Base-by-base conservation (phyloP, 2,329 filamentous ascomycete species). In the Gyromitra esculenta region DNA sequence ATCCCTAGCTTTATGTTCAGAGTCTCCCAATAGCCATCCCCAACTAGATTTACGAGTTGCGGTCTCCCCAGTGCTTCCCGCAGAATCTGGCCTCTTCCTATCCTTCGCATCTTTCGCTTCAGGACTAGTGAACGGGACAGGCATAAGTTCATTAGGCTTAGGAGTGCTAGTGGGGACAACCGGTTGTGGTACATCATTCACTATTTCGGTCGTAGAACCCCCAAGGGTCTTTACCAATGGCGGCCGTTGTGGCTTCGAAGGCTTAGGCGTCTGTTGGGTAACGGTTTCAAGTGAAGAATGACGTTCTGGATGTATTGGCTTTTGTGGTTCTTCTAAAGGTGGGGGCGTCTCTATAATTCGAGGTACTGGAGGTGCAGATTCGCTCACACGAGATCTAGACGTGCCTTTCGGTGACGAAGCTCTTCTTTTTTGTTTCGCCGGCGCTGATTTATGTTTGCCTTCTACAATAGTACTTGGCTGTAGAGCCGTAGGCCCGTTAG, bases 31-130 rank as follows among this genome's bases (percentile, higher is more conserved):
- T 80, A 96, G 89, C 92, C 93, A 92, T 83, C 89, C 89, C 83
- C 89, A 93, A 76, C 91, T 92, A 9, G 93, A 94, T 82, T 96
- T 97, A 76, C 91, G 88, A 31, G 87, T 86, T 65, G 87, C 87
- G 41, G 65, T 41, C 25, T 77, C 75, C 41, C 69, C 76, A 41
- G 71, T 65, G 43, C 75, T 76, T n/a, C 73, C 73, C 11, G 76
- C 73, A 35, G 78, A 78, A 35, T 77, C 76, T 9, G 78, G 78
- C 9, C 77, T 71, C 59, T 92, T 90, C 1, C 90, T 89, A 3
- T 94, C 91, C 81, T 92, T 93, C 82, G 91, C 94, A 65, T 87
- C 85, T 57, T 73, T 78, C 7, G 39, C 59, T 11, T 60, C 54
- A n/a, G 68, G 37, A 13, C 67, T 48, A 43, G 68, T 21, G 8